These are phyloP conservation scores for Voacanga thouarsii DNA, from an alignment of 257 asterid species.

Conservation along the genomic window DNA sequence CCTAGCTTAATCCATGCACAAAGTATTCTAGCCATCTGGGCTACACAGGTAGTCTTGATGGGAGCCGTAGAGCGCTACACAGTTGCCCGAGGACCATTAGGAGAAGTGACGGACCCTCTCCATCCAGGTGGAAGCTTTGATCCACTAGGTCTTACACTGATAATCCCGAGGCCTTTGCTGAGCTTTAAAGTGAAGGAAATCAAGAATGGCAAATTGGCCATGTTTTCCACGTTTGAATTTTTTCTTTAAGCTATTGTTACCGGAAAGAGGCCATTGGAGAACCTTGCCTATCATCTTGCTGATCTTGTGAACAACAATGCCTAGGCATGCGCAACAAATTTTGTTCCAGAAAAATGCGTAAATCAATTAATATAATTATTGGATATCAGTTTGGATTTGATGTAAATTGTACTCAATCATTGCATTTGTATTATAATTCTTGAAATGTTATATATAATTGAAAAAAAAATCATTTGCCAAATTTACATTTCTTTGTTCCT, in stretches of 20 bases:
- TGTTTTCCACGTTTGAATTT: constrained; percentile 33
- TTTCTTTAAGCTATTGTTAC: constrained; percentile 33
- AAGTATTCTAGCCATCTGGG: constrained; percentile 47
- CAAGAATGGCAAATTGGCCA: constrained; percentile 34
- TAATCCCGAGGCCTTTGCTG: constrained; percentile 36
- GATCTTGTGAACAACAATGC: constrained; percentile 55
- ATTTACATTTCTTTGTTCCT: too few relatives aligned
- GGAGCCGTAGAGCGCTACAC: constrained; percentile 48
- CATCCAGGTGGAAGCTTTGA: constrained; percentile 47
- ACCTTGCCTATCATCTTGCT: constrained; percentile 37
- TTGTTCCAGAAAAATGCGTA: constrained; percentile 39
- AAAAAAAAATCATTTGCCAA: too few relatives aligned
- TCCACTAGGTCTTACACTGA: constrained; percentile 36
- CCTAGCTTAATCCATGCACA: constrained; percentile 41
- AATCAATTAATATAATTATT: too few relatives aligned
- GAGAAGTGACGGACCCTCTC: constrained; percentile 39
- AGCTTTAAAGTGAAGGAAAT: constrained; percentile 33
- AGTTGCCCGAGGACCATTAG: constrained; percentile 44
- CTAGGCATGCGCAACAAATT: constrained; percentile 47
- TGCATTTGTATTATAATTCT: too few relatives aligned
- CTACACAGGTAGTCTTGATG: constrained; percentile 39
- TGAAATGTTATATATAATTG: too few relatives aligned
- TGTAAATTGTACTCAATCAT: too few relatives aligned
- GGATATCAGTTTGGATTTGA: too few relatives aligned
- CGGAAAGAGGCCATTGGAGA: constrained; percentile 51